Base-by-base conservation (phyloP, 768 basidiomycete species). In the Serpula lacrymans region DNA sequence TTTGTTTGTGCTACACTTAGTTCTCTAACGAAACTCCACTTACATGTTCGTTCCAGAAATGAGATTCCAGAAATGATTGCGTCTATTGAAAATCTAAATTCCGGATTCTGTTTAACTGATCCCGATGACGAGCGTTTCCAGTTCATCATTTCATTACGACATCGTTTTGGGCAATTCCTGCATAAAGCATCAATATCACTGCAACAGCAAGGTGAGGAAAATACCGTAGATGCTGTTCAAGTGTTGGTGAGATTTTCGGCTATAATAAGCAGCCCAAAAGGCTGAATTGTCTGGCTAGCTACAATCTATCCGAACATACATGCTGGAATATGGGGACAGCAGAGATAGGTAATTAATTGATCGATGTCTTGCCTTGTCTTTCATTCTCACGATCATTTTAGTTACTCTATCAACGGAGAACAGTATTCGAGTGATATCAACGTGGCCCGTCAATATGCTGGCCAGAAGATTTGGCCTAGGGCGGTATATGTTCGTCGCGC, bases 31-130 rank as follows among this genome's bases (percentile, higher is more conserved):
- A 32, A 22, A 22, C 33, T 44, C n/a, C 16, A 34, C 37, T 24
- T 8, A 40, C 24, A 23, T 33, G 22, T 37, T 27, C 21, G 3
- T n/a, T n/a, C n/a, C 56, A 88, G 87, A 28, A 69, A 82, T 47
- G 85, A 86, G 50, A 77, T 84, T 18, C 78, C 82, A 1, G 88
- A 89, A 55, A 86, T 89, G 77, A 81, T 90, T 45, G 78, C 78
- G 7, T 67, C 77, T 18, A 61, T 82, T 2, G 70, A 78, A 17
- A 72, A 82, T 8, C 57, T 88, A 42, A 72, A 69, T 32, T 75
- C 83, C 28, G 82, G 83, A 1, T 84, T 89, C 51, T 74, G 78
- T 13, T 67, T 93, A 13, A 72, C 70, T 10, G 78, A 92, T 53
- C 68, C 77, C 7, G 50, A 63, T 2, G 87, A 92, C 55, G 75